Percentiles rank a stretch among this genome's conserved stretches.
These are phyloP conservation scores for Anthracocystis setariae DNA, from an alignment of 1,284 basidiomycete species.

Conservation along the genomic window DNA sequence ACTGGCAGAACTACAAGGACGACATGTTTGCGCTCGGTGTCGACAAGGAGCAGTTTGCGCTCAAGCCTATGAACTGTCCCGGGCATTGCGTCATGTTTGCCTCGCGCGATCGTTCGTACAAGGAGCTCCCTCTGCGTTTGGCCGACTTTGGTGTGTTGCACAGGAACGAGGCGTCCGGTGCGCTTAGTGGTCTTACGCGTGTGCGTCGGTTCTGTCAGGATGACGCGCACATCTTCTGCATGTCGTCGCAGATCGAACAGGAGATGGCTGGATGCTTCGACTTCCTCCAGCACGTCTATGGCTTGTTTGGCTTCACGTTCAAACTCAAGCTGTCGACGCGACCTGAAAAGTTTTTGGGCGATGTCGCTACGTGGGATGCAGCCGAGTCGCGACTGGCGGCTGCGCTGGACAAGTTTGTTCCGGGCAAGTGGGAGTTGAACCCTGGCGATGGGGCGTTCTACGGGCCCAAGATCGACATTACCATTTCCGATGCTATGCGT, in stretches of 20 bases:
- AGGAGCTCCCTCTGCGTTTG: constrained; percentile 94
- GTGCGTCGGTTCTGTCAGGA: constrained; percentile 97
- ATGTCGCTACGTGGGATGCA: constrained; percentile 86
- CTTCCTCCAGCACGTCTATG: constrained; percentile 89
- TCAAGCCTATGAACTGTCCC: constrained; percentile 99
- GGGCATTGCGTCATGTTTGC: constrained; percentile 97
- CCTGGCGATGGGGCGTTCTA: constrained; percentile 89
- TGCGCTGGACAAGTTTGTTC: constrained; percentile 86
- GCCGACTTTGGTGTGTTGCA: constrained; percentile 99
- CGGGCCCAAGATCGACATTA: constrained; percentile 88
- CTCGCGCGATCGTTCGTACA: constrained; percentile 90
- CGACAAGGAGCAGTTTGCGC: constrained; percentile 80
- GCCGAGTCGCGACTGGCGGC: constrained; percentile 90
- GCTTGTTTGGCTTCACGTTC: constrained; percentile 97
- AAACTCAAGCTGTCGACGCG: constrained; percentile 93
- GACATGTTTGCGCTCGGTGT: constrained; percentile 95
- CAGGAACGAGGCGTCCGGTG: constrained; percentile 95
- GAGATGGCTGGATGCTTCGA: constrained; percentile 90
- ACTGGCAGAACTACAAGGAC: constrained; percentile 88
- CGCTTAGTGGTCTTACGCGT: constrained; percentile 89
- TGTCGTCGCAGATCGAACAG: constrained; percentile 87
- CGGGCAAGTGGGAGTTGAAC: constrained; percentile 92
- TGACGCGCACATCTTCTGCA: constrained; percentile 97
- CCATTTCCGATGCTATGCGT: constrained; percentile 89
- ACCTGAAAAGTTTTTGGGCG: constrained; percentile 92